phyloP scores from a whole-genome alignment of 441 rosid genomes.

The Populus hybrid region DNA sequence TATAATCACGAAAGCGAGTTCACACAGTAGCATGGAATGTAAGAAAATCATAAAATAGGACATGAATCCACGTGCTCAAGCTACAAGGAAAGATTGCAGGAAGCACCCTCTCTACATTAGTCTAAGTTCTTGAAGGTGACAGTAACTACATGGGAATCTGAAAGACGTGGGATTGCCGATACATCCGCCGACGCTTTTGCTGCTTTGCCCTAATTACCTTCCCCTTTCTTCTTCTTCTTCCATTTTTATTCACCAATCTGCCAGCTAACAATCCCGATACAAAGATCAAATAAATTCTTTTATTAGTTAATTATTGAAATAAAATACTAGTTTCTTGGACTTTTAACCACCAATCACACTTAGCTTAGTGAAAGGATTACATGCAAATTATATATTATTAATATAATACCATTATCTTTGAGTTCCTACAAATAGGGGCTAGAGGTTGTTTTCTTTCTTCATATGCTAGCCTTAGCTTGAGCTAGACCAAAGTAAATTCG shows the following conservation, averaged over 20 bases:
- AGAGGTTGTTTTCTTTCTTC: conserved; percentile 8
- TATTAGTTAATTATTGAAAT: conserved; percentile 9
- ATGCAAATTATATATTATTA: neutral
- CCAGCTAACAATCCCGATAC: conserved; percentile 54
- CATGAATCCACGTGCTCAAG: conserved; percentile 20
- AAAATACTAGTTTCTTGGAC: neutral
- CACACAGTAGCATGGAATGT: conserved; percentile 27
- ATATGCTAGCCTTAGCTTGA: neutral
- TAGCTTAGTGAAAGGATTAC: neutral
- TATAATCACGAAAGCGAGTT: neutral
- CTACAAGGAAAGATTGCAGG: conserved; percentile 23
- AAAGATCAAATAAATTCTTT: neutral
- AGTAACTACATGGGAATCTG: conserved; percentile 29
- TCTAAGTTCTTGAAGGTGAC: conserved; percentile 7
- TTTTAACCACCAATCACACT: neutral
- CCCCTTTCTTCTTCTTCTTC: neutral
- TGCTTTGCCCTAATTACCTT: conserved; percentile 15
- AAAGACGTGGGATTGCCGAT: conserved; percentile 47
- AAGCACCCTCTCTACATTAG: conserved; percentile 9
- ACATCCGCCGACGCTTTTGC: conserved; percentile 45
- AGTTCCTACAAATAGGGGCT: conserved; percentile 21
- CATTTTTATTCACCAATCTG: conserved; percentile 18
- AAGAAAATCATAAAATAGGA: conserved; percentile 1
- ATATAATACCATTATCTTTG: neutral
- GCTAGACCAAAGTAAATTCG: conserved; percentile 3